Evolutionary conservation across 352 stramenopile species (phyloP), one percentile per base, ranked within the genome.

Genomic region (Halophytophthora polymorphica): DNA sequence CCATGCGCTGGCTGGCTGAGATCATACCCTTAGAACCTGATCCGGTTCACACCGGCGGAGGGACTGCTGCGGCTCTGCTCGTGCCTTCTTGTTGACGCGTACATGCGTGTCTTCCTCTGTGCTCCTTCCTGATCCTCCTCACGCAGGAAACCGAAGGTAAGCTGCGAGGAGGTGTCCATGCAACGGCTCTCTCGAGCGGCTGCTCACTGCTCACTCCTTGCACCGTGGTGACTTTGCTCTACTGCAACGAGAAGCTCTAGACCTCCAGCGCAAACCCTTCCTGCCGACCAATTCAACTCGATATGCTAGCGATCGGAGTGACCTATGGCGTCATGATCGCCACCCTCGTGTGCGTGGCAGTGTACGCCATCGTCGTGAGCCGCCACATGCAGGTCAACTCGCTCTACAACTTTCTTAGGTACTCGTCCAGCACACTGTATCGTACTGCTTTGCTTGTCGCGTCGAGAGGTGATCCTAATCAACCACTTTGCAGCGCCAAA

Each of bases 21-120:
- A 81, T 76, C 18, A 81, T 45, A 82, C 69, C 68, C 68, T 85
- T 76, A 69, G 56, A 71, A 82, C 73, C 71, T 82, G 71, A 84
- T 77, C 73, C 67, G 73, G 73, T 18, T 78, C 61, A 69, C 73
- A 73, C 73, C 69, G 68, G 71, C 68, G 71, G 68, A 82, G 71
- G 71, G 62, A 82, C 66, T 77, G 65, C 71, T 76, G 71, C 21
- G 25, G 25, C 25, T 31, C 8, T 31, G 8, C 25, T 31, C 25
- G 25, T 31, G 40, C 25, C 37, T 38, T 15, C 18, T 42, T 71
- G 50, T 66, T 63, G 29, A 45, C 71, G 42, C 39, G 25, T 60
- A 39, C 12, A 31, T 69, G 35, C 57, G 28, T 64, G 37, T 49
- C 25, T 45, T 35, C 35, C 18, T 54, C 14, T n/a, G n/a, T n/a